Evolutionary conservation across 108 stramenopile genomes (phyloP).

Genomic region (Cyclotella kingstonii): DNA sequence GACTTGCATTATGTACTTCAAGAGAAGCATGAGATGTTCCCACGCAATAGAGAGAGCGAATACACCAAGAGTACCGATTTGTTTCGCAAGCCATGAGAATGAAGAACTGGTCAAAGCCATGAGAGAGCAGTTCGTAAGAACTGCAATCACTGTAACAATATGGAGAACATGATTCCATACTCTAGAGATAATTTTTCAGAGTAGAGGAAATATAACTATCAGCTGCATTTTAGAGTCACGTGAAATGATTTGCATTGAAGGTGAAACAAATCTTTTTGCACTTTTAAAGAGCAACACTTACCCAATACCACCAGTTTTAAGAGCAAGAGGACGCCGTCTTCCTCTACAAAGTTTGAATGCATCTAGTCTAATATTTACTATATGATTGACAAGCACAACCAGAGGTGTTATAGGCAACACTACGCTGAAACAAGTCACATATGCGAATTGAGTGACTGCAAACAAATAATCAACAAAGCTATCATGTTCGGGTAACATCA

Average conservation of each 20-base stretch:
- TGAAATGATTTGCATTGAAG: too few species aligned
- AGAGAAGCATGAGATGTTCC: conserved; percentile 87
- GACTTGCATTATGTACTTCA: conserved; percentile 83
- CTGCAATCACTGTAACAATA: conserved; percentile 92
- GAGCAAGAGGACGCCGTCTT: conserved; percentile 81
- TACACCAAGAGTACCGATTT: conserved; percentile 58
- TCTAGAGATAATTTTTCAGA: neutral
- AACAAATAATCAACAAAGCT: conserved; percentile 93
- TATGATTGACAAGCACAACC: conserved; percentile 90
- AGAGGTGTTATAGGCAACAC: conserved; percentile 94
- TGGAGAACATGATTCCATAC: conserved; percentile 96
- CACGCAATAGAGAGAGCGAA: conserved; percentile 80
- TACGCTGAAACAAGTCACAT: conserved; percentile 95
- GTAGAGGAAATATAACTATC: too few species aligned
- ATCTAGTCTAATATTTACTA: conserved; percentile 91
- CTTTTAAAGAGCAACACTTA: neutral
- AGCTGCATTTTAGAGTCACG: too few species aligned
- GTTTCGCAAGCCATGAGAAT: conserved; percentile 49
- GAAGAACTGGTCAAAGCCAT: conserved; percentile 85
- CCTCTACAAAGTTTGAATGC: conserved; percentile 95
- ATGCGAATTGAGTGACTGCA: conserved; percentile 90
- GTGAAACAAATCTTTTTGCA: neutral
- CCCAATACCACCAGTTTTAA: conserved; percentile 94
- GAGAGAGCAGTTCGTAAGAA: conserved; percentile 94
- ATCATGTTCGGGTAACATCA: conserved; percentile 81